phyloP scores from a whole-genome alignment of 2,329 filamentous ascomycete species.

The Neopestalotiopsis clavispora region DNA sequence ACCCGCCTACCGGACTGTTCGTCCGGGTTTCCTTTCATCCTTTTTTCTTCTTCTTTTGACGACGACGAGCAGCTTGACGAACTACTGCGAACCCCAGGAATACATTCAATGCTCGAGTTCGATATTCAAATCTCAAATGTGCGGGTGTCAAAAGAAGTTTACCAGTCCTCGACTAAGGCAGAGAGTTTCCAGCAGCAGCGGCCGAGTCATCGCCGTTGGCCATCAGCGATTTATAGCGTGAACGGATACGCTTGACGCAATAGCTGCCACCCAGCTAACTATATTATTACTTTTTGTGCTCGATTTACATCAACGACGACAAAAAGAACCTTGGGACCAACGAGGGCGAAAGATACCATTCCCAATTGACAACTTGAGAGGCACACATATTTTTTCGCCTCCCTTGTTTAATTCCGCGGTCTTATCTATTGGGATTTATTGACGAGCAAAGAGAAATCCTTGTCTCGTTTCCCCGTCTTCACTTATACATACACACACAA shows the following conservation, averaged over 20 bases:
- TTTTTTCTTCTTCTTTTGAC: conserved; percentile 2
- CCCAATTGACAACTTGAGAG: background rate
- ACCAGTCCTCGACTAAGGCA: conserved; percentile 20
- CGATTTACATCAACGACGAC: background rate
- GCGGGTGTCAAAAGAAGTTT: conserved; percentile 3
- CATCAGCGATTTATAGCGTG: conserved; percentile 22
- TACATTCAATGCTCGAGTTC: conserved; percentile 1
- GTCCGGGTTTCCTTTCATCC: conserved; percentile 10
- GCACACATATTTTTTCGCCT: background rate
- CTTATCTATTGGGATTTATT: background rate
- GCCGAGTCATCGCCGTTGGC: conserved; percentile 26
- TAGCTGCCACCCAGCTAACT: conserved; percentile 17
- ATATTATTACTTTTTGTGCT: conserved; percentile 9
- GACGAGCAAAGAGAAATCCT: background rate
- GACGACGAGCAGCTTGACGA: conserved; percentile 1
- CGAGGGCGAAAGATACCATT: conserved; percentile 7
- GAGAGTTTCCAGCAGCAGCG: conserved; percentile 19
- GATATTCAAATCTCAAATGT: background rate
- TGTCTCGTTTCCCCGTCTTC: background rate
- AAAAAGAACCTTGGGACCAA: background rate
- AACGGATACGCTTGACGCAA: conserved; percentile 20
- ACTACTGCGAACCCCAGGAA: background rate
- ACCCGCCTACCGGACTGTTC: conserved; percentile 12
- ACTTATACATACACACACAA: background rate
- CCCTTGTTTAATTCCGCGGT: background rate